A percentile compares a stretch with the other conserved stretches of the same genome.
These are phyloP conservation scores for Penicillium tannophilum DNA, from an alignment of 495 filamentous ascomycete genomes.

Conservation along the genomic window DNA sequence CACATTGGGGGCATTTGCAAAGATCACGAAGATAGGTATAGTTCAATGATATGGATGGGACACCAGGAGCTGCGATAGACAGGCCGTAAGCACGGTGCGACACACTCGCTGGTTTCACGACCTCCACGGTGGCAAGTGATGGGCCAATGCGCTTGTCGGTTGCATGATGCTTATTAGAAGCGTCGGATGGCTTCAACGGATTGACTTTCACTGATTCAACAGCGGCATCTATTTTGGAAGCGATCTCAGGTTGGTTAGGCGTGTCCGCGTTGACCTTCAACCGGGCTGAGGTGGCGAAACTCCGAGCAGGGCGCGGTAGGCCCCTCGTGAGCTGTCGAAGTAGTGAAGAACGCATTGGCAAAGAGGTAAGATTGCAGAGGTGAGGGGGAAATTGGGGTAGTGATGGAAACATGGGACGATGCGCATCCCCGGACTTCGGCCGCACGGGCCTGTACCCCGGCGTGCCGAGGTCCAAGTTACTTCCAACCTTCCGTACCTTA, in stretches of 20 bases:
- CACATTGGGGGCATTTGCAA: conserved; percentile 71
- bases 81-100: neutral
- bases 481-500: no score
- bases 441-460: neutral
- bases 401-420: neutral
- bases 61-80: neutral
- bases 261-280: neutral
- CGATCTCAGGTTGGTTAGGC: neutral
- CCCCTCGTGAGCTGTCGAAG: conserved; percentile 15
- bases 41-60: neutral
- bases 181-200: neutral
- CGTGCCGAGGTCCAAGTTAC: neutral
- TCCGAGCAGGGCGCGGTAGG: conserved; percentile 10
- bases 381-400: neutral
- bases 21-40: conserved; percentile 70
- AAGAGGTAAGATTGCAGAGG: neutral
- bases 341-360: conserved; percentile 18
- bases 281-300: conserved; percentile 15
- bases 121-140: neutral
- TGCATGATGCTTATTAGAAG: neutral
- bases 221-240: neutral
- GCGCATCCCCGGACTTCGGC: conserved; percentile 5
- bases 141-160: no score
- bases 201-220: neutral
- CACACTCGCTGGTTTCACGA: neutral